Evolutionary conservation across 2,329 filamentous ascomycete species (phyloP).

Genomic region (Phoma herbarum): DNA sequence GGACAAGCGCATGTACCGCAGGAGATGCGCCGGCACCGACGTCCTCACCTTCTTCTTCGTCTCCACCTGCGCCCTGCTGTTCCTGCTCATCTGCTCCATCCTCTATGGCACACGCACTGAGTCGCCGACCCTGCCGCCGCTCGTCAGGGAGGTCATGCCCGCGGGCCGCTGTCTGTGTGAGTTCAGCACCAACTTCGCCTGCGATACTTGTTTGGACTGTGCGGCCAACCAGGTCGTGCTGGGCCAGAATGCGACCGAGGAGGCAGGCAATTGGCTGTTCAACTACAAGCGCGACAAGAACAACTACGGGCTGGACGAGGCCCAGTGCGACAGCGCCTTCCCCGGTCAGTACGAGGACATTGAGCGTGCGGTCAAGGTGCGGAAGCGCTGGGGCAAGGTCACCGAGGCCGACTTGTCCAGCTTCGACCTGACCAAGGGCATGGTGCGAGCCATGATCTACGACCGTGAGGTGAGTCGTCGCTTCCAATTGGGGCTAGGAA

Average conservation of each 20-base stretch:
- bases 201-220: conserved; percentile 46
- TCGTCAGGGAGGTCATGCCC: conserved; percentile 44
- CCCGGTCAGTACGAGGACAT: conserved; percentile 46
- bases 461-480: conserved; percentile 39
- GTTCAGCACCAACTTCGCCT: conserved; percentile 44
- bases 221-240: conserved; percentile 37
- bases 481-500: background rate
- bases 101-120: conserved; percentile 47
- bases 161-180: conserved; percentile 46
- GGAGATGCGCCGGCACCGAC: conserved; percentile 38
- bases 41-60: conserved; percentile 42
- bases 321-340: conserved; percentile 44
- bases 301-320: conserved; percentile 43
- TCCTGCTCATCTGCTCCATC: conserved; percentile 45
- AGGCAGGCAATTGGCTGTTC: conserved; percentile 41
- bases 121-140: conserved; percentile 38
- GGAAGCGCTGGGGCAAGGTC: conserved; percentile 37
- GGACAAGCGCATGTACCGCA: conserved; percentile 41
- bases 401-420: conserved; percentile 38
- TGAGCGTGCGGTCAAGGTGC: conserved; percentile 37
- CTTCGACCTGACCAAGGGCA: conserved; percentile 44
- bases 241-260: conserved; percentile 29
- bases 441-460: conserved; percentile 46
- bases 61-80: conserved; percentile 38
- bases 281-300: conserved; percentile 39